Base-by-base conservation (phyloP, 371 early-diverging fungal species). In the Apophysomyces ossiformis region DNA sequence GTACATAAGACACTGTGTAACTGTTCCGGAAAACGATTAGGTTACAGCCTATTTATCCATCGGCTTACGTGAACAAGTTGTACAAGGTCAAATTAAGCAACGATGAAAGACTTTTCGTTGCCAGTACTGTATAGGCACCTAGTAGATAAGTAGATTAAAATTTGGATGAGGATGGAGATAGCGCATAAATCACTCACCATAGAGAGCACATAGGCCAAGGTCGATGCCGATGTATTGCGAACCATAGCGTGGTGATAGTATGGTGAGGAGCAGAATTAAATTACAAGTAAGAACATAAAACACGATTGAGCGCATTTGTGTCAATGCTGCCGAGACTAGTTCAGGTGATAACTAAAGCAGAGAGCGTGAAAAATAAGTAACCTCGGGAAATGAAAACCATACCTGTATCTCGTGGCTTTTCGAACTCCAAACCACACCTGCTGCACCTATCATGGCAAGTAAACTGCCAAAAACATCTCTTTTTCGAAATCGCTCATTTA, bases 61-160 rank as follows among this genome's bases (percentile, higher is more conserved):
- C 7, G 7, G 13, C 75, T 61, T 69, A 75, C 75, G 70, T 81
- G 71, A 89, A 85, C 68, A 89, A 76, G 65, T 72, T 74, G 68
- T 87, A 78, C 38, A 85, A 77, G 7, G 81, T 78, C 8, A 85
- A 67, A 36, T 81, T 87, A 18, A 89, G 72, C 61, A 89, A 64
- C 7, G 87, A 87, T 1, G 89, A 89, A 0, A 90, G 73, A 8
- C 83, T 85, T 70, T 90, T 90, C 39, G 89, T 89, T 7, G 88
- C 78, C 37, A 90, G 60, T 7, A 90, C 90, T 6, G 90, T 90
- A 72, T 85, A 90, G 57, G 88, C 89, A 60, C 89, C 89, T 89
- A 73, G 37, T 43, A 26, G 32, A 26, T 26, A 26, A 0, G 32
- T 26, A 26, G 32, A 26, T 26, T 26, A 26, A 2, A 26, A 2